A percentile compares a stretch with the other conserved stretches of the same genome.
Evolutionary conservation across 192 early-diverging fungal genomes (phyloP).

Genomic region (Coemansia asiatica): DNA sequence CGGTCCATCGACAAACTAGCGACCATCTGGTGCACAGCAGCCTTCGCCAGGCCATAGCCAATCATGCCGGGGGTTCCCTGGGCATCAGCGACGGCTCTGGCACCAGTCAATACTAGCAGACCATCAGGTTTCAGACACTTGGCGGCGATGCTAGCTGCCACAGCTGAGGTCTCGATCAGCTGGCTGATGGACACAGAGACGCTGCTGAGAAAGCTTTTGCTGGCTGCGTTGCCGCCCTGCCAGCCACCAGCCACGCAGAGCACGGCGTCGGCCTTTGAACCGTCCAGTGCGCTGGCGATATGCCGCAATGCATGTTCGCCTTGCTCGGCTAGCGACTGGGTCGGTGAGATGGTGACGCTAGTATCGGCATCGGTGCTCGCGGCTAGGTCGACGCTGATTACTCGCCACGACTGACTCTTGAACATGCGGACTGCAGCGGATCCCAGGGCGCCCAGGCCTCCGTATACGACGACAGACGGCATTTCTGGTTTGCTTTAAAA

Average conservation of each 20-base stretch:
- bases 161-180: constrained; percentile 75
- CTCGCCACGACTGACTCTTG: constrained; percentile 68
- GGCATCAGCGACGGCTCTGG: constrained; percentile 60
- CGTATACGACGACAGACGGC: constrained; percentile 80
- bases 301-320: constrained; percentile 59
- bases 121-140: constrained; percentile 66
- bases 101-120: constrained; percentile 78
- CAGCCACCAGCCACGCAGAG: constrained; percentile 95
- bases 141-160: constrained; percentile 81
- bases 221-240: constrained; percentile 84
- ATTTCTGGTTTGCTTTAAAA: constrained; percentile 18
- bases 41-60: constrained; percentile 94
- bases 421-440: constrained; percentile 70
- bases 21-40: constrained; percentile 88
- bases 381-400: constrained; percentile 76
- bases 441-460: constrained; percentile 89
- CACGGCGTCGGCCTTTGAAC: constrained; percentile 71
- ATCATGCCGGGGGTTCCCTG: constrained; percentile 77
- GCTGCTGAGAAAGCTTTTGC: constrained; percentile 65
- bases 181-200: constrained; percentile 79
- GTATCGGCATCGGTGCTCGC: constrained; percentile 71
- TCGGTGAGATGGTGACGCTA: constrained; percentile 66
- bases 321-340: constrained; percentile 28
- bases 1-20: constrained; percentile 64
- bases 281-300: constrained; percentile 32